A percentile compares a stretch with the other conserved stretches of the same genome.
These are phyloP conservation scores for Xanthoceras sorbifolium DNA, from an alignment of 345 rosid genomes.

Conservation along the genomic window DNA sequence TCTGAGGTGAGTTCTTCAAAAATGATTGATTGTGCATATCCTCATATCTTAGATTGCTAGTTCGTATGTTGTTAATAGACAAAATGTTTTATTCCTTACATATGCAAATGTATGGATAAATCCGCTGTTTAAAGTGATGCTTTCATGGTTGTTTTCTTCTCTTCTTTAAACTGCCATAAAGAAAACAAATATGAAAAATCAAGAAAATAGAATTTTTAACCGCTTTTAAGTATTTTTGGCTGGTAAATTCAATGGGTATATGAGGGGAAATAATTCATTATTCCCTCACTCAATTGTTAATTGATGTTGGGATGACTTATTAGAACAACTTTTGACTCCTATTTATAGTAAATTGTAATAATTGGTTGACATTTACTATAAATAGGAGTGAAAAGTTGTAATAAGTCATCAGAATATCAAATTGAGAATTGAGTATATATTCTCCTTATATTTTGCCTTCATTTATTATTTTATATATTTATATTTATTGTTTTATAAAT, in stretches of 20 bases:
- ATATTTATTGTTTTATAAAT: too few species aligned
- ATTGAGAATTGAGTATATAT: too few species aligned
- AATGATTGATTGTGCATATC: not conserved
- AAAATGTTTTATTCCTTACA: not conserved
- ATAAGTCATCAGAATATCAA: too few species aligned
- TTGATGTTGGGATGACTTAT: too few species aligned
- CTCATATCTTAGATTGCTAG: not conserved
- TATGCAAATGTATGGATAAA: not conserved
- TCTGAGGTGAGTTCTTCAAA: constrained; percentile 47
- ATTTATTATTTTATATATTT: too few species aligned
- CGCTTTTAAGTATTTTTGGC: not conserved
- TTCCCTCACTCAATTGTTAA: too few species aligned
- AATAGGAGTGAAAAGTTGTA: too few species aligned
- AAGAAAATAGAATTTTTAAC: not conserved
- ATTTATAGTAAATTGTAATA: too few species aligned
- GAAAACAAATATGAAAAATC: not conserved
- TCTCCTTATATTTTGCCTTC: too few species aligned
- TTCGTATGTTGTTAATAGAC: not conserved
- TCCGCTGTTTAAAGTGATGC: not conserved
- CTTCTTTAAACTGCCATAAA: not conserved
- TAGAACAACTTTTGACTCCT: too few species aligned
- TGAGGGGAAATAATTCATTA: not conserved
- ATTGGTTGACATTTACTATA: too few species aligned
- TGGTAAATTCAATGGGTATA: not conserved
- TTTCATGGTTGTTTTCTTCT: not conserved